Percentiles rank a stretch among this genome's conserved stretches.
Conservation (phyloP, 2,329 filamentous ascomycete genomes). For the Aspergillus ochraceoroseus region DNA sequence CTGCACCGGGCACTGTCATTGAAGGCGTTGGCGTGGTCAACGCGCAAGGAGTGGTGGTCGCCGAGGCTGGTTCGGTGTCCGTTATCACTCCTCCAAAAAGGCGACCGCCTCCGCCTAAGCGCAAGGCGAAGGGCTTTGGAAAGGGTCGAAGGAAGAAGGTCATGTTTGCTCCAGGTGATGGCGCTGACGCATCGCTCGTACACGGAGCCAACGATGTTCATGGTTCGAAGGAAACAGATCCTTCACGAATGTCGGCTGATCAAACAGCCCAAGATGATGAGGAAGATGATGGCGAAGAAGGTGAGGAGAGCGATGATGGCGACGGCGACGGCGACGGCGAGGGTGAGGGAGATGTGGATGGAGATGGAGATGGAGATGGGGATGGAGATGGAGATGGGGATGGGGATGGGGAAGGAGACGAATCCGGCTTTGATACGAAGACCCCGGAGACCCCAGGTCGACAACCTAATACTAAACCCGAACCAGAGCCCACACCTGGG, state of each 20-base stretch:
- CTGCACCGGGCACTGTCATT: constrained; percentile 55
- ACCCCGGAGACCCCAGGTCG: constrained; percentile 39
- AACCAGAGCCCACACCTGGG: constrained; percentile 13
- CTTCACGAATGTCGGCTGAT: constrained; percentile 37
- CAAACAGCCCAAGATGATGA: constrained; percentile 45
- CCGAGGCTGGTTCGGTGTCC: constrained; percentile 44
- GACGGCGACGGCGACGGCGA: no score
- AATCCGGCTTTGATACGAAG: constrained; percentile 45
- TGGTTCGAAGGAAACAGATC: constrained; percentile 47
- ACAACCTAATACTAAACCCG: constrained; percentile 25
- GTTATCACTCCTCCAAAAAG: constrained; percentile 51
- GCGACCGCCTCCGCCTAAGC: constrained; percentile 70
- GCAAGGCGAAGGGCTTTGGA: constrained; percentile 74
- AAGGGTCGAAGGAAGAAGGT: constrained; percentile 72
- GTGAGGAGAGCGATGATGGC: constrained; percentile 47
- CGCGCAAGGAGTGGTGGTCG: constrained; percentile 56
- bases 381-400: constrained; percentile 47
- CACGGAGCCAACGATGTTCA: constrained; percentile 40
- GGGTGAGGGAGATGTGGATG: no score
- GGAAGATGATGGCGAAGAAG: constrained; percentile 46
- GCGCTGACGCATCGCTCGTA: constrained; percentile 33
- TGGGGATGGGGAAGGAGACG: constrained; percentile 48
- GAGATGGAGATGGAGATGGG: constrained; percentile 47
- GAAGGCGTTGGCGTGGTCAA: constrained; percentile 59
- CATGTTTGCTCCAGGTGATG: constrained; percentile 50